Base-by-base conservation (phyloP, 805 yeast species). In the Metschnikowia noctiluminum region DNA sequence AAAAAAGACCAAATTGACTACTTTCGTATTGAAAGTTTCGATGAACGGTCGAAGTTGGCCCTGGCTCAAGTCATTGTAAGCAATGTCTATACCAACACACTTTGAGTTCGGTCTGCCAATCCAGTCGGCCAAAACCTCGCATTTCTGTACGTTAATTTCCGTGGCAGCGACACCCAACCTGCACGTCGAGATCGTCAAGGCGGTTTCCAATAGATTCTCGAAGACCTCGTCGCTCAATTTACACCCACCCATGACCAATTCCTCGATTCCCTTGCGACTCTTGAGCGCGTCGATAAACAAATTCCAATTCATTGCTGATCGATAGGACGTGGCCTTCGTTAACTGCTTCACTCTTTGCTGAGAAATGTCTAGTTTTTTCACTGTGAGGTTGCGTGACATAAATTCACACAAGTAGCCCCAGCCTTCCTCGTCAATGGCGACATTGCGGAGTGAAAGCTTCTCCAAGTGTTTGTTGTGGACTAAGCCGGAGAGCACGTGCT, bases 231-330 rank as follows among this genome's bases (percentile, higher is more conserved):
- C 76, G 2, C 70, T 59, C 38, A 80, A 59, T 53, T 76, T 75
- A 58, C 83, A 80, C 1, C 85, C 84, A 54, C 80, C 79, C 43
- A 80, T 72, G 13, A 80, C 84, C 48, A 80, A 66, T 54, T 80
- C 85, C 58, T 78, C 83, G 32, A 80, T 70, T 0, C 85, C 84
- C 6, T 80, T 80, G 48, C 82, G 62, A 13, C 57, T 13, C 0
- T 64, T 59, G n/a, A 80, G 47, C 1, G 79, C 55, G 28, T 70
- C 64, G 30, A 73, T 71, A 52, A 80, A 74, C 40, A 79, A 53
- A 40, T 71, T 68, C 85, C 85, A 80, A 58, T 80, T 71, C 80
- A 80, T 75, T 11, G 74, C 69, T 0, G 78, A 64, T 46, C 85
- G 61, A 21, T 71, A 59, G 9, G 60, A 55, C 3, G 56, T 57